phyloP scores from a whole-genome alignment of 2,329 filamentous ascomycete genomes.

The Calonectria pseudoreteaudii region DNA sequence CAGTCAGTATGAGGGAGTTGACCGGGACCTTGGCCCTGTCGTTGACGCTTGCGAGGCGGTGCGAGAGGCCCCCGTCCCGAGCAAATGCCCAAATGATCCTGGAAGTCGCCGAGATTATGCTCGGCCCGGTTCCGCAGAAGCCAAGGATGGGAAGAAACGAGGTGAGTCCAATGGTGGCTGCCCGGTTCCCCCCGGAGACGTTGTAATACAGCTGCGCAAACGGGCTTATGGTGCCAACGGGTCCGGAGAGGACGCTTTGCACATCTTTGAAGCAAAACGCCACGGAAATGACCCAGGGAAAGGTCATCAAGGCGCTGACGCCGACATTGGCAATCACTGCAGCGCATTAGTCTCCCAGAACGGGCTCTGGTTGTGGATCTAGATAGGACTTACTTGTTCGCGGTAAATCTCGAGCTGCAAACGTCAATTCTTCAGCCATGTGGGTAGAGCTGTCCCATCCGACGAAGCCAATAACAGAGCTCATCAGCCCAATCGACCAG shows the following conservation, averaged over 20 bases:
- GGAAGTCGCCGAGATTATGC: conserved; percentile 15
- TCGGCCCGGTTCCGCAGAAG: conserved; percentile 13
- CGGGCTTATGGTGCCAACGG: conserved; percentile 18
- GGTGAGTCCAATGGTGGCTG: conserved; percentile 11
- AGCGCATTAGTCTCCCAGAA: background rate
- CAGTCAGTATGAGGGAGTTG: background rate
- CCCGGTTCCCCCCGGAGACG: conserved; percentile 11
- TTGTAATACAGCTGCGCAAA: conserved; percentile 21
- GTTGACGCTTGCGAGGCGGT: background rate
- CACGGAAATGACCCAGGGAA: conserved; percentile 18
- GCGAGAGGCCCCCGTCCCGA: conserved; percentile 10
- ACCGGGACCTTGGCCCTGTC: conserved; percentile 9
- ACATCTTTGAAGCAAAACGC: conserved; percentile 18
- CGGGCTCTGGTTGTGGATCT: too few relatives aligned
- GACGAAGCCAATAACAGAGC: conserved; percentile 8
- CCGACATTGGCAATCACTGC: conserved; percentile 13
- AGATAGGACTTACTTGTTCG: background rate
- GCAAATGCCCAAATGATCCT: conserved; percentile 21
- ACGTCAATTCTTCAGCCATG: conserved; percentile 22
- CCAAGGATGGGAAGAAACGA: conserved; percentile 8
- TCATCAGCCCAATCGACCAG: conserved; percentile 19
- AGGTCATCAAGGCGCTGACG: conserved; percentile 10
- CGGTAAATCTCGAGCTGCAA: conserved; percentile 16
- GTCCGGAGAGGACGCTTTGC: background rate
- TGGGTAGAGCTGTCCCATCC: conserved; percentile 15